Base-by-base conservation (phyloP, 306 rosid species). In the Luffa acutangula region DNA sequence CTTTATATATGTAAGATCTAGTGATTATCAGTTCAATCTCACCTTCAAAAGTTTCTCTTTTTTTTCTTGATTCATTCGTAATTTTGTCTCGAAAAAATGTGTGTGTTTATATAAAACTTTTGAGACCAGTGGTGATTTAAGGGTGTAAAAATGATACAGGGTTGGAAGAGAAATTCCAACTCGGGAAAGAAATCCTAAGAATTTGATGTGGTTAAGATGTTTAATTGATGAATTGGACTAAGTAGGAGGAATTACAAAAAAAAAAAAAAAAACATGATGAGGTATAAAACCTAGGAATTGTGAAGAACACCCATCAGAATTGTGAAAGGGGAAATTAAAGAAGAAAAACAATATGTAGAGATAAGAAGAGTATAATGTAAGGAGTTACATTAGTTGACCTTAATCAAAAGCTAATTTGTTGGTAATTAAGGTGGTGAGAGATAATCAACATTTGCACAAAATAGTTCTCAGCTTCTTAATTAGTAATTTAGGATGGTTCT, bases 1-100 rank as follows among this genome's bases (percentile, higher is more conserved):
- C 42, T 52, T 75, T 75, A 49, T 74, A 46, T 52, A 52, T 75
- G 78, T 75, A 52, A 75, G 78, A 52, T 75, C 64, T 74, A 31
- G 58, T 73, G 11, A 73, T 12, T 74, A 31, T 15, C 12, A 71
- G 3, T 72, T 48, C 15, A 11, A 73, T 48, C 54, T 48, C 54
- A 48, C 9, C 78, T 73, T 25, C 43, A 13, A 48, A 41, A 41
- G 0, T 39, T 48, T 48, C 2, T 31, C 43, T 12, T 3, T 9
- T 31, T 1, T 37, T 0, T 49, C 6, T 46, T 46, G 9, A 49
- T 74, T 49, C 7, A 49, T 31, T 14, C 9, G 31, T 17, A 69
- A 9, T 37, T 66, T 66, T 6, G 36, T 42, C 9, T 41, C 4
- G 7, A 18, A 6, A 65, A 17, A 59, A 65, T 64, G 37, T 17